Evolutionary conservation across 2,329 filamentous ascomycete species (phyloP).

Genomic region (Ceratocystis papillata): DNA sequence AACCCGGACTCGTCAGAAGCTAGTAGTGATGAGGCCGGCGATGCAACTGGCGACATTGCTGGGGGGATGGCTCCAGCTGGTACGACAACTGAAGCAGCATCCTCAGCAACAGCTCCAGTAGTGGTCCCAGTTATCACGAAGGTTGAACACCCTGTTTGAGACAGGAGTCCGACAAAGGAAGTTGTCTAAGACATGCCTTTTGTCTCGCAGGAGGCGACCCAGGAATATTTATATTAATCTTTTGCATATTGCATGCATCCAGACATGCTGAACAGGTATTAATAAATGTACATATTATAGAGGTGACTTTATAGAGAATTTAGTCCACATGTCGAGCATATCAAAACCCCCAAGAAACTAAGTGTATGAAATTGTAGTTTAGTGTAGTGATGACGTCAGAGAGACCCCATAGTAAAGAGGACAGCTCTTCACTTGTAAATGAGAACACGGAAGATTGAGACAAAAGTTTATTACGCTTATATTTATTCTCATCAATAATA

Average conservation of each 20-base stretch:
- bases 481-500: too few species aligned
- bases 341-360: too few species aligned
- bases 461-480: too few species aligned
- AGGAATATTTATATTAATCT: neutral
- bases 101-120: neutral
- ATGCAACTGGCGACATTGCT: neutral
- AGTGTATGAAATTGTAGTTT: too few species aligned
- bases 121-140: slow-evolving; percentile 13
- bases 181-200: neutral
- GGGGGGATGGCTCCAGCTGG: neutral
- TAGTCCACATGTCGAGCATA: neutral
- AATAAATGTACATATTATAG: slow-evolving; percentile 14
- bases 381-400: too few species aligned
- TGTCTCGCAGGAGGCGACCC: neutral
- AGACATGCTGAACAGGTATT: slow-evolving; percentile 8
- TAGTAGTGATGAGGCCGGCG: slow-evolving; percentile 31
- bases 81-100: neutral
- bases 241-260: slow-evolving; percentile 8
- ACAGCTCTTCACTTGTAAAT: too few species aligned
- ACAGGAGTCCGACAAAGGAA: neutral
- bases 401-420: too few species aligned
- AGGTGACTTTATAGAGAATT: neutral
- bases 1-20: slow-evolving; percentile 36
- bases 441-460: too few species aligned
- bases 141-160: neutral